Conservation (phyloP, 441 rosid species). For the Pelargonium myrrhifolium region DNA sequence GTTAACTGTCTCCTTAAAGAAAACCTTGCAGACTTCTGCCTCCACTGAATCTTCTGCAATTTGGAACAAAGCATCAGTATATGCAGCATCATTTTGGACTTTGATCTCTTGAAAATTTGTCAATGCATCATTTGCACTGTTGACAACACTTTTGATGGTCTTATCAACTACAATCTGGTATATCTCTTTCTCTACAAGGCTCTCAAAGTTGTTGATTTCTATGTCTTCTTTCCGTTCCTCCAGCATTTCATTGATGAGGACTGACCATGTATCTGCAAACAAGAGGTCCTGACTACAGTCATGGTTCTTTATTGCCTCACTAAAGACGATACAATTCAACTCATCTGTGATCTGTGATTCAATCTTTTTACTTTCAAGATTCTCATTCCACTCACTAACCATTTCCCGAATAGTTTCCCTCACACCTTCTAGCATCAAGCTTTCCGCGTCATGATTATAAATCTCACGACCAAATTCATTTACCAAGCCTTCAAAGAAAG, state of each 20-base stretch:
- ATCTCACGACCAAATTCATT: constrained; percentile 19
- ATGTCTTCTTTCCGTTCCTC: constrained; percentile 25
- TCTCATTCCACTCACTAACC: constrained; percentile 21
- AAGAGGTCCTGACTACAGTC: neutral
- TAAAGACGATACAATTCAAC: constrained; percentile 14
- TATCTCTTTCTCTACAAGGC: constrained; percentile 20
- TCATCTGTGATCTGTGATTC: constrained; percentile 21
- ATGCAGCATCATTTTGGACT: neutral
- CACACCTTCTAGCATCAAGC: constrained; percentile 25
- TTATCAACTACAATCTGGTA: constrained; percentile 21
- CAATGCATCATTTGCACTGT: constrained; percentile 9
- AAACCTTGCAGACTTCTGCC: too few species aligned
- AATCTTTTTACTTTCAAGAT: constrained; percentile 16
- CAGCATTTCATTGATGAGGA: constrained; percentile 19
- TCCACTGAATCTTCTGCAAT: constrained; percentile 20
- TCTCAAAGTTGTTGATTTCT: constrained; percentile 17
- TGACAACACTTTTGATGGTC: constrained; percentile 20
- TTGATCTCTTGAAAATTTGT: constrained; percentile 13
- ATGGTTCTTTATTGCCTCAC: constrained; percentile 16
- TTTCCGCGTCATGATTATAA: constrained; percentile 18
- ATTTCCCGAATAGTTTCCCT: constrained; percentile 21
- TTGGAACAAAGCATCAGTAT: constrained; percentile 10
- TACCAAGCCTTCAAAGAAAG: constrained; percentile 31
- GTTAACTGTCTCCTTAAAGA: constrained; percentile 18
- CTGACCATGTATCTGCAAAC: neutral